These are phyloP conservation scores for Ophiocordyceps camponoti-leonardi DNA, from an alignment of 2,329 filamentous ascomycete species.

Conservation along the genomic window DNA sequence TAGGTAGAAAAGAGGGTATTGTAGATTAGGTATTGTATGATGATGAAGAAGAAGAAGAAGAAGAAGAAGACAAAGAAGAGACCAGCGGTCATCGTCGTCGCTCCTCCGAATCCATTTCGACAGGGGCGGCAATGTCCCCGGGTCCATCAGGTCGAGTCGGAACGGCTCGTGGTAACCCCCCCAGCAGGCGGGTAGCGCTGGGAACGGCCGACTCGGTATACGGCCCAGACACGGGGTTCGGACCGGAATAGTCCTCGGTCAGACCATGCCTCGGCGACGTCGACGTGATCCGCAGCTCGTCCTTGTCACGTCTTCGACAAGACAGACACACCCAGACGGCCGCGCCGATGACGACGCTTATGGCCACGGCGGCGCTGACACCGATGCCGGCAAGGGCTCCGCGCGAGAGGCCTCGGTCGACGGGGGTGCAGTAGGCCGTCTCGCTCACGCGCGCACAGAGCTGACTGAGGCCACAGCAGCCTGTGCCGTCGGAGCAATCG, in stretches of 20 bases:
- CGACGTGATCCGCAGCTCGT: constrained; percentile 15
- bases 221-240: constrained; percentile 25
- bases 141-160: constrained; percentile 17
- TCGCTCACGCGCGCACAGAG: constrained; percentile 22
- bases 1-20: neutral
- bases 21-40: neutral
- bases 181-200: constrained; percentile 9
- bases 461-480: constrained; percentile 30
- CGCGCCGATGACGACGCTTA: constrained; percentile 21
- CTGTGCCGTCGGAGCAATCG: constrained; percentile 24
- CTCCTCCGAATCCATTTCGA: constrained; percentile 31
- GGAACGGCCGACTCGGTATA: constrained; percentile 20
- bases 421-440: constrained; percentile 19
- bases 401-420: constrained; percentile 17
- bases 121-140: constrained; percentile 28
- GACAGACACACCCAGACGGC: constrained; percentile 30
- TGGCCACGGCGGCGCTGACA: constrained; percentile 29
- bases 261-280: constrained; percentile 13
- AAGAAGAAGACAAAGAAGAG: no score
- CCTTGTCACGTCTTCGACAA: constrained; percentile 7
- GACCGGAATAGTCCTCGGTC: constrained; percentile 25
- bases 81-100: neutral
- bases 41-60: no score
- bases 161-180: constrained; percentile 19
- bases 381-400: constrained; percentile 41